Evolutionary conservation across 139 green algal species (phyloP), one percentile per base, ranked within the genome.

Genomic region (Asterochloris erici): DNA sequence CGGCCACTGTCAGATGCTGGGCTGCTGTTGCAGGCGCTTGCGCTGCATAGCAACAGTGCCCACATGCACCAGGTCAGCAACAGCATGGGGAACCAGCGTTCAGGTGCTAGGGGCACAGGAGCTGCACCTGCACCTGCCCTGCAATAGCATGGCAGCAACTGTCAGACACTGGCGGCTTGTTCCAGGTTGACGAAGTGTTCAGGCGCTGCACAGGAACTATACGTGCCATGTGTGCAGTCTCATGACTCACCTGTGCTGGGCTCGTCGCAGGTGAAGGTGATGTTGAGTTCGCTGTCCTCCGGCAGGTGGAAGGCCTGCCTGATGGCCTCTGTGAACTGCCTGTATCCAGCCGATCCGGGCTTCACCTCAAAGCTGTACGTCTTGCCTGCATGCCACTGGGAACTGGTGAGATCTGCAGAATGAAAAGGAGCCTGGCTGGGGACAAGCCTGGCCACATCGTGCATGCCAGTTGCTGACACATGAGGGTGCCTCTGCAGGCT

Each of bases 191-290:
- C 14, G 21, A 76, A 76, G 29, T 54, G 66, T 24, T 24, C 21
- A 24, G 19, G 21, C 66, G 19, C 17, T 21, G 19, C 17, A 24
- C 21, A 71, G 66, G 66, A 26, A 24, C 66, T 2, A 26, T 4
- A 2, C 19, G 4, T 13, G 66, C 66, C 23, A 16, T 60, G 68
- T 21, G 38, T 26, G 79, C 27, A 60, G 29, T 26, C 38, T 61
- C 26, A 14, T 19, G 14, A 24, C 82, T 61, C 77, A 90, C 87
- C 90, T 84, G 86, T 89, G 68, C 84, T 90, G 15, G 94, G 94
- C 84, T 98, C 94, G 82, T 98, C 94, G 81, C 94, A 98, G 14
- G 94, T 98, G 90, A 97, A 98, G 0, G 93, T 97, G 83, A 97
- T 97, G 89, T 97, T 97, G 19, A 97, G 88, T 84, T 97, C 92